Evolutionary conservation across 2,329 filamentous ascomycete genomes (phyloP), one percentile per base, ranked within the genome.

Genomic region (Cercospora nicotianae): DNA sequence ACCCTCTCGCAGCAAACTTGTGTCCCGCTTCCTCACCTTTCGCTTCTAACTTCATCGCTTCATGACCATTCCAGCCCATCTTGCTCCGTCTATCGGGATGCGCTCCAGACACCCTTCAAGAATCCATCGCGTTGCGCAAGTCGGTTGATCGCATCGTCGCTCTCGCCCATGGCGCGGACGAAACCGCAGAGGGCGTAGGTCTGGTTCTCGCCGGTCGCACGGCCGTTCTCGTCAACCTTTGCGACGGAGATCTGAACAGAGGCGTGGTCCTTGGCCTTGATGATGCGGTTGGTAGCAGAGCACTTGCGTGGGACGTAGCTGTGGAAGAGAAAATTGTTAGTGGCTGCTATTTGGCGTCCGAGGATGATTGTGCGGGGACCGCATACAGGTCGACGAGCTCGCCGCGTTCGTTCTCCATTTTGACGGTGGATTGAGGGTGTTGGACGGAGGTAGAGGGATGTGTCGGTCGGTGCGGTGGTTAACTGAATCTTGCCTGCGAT

Each of bases 351-450:
- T 23, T 42, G 64, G 16, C 55, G 64, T 20, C 62, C 68, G 63
- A 58, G 67, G 31, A 60, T 33, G 23, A 33, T 48, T 64, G 28
- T 65, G 23, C 55, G 23, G 65, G 55, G 64, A 75, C 72, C 67
- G 85, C 90, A 85, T 90, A 97, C 93, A 97, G 93, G 87, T 98
- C 94, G 84, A 98, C 95, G 87, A 97, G 94, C 86, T 98, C 93
- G 87, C 94, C 94, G 87, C 93, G 93, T 88, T 98, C 95, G 93
- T 99, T 99, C 90, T 99, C 95, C 95, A 98, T 99, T 86, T 88
- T 70, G 67, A 60, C 51, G 70, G 67, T 73, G 63, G 45, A 51
- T 67, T 59, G 60, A 60, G 53, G 64, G 42, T 62, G 60, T 26
- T 62, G 58, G 63, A 45, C n/a, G 58, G 58, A 16, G 59, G n/a